These are phyloP conservation scores for Euphorbia pulcherrima DNA, from an alignment of 345 rosid species.

Conservation along the genomic window DNA sequence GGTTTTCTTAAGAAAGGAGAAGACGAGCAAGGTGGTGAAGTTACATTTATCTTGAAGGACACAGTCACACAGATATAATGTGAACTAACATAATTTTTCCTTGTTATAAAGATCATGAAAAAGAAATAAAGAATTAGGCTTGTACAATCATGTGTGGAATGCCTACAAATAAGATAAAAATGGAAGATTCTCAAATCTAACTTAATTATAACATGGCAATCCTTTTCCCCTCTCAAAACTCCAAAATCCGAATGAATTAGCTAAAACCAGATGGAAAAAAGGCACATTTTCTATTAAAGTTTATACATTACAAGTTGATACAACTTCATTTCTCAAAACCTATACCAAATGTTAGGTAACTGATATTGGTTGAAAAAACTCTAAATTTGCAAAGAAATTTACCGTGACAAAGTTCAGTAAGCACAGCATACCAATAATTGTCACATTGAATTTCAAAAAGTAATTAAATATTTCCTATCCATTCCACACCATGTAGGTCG, in stretches of 20 bases:
- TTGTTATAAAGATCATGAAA: not conserved
- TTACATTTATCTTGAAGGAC: not conserved
- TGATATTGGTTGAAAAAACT: not conserved
- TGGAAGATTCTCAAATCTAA: not conserved
- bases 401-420: not conserved
- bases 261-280: conserved; percentile 2
- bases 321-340: not conserved
- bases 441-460: not conserved
- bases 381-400: not conserved
- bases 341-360: not conserved
- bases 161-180: not conserved
- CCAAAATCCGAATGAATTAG: not conserved
- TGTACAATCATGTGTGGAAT: not conserved
- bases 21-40: not conserved
- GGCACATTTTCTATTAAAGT: not conserved
- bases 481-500: not conserved
- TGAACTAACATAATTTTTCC: not conserved
- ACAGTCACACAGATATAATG: too few relatives aligned
- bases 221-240: not conserved
- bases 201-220: not conserved
- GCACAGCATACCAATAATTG: not conserved
- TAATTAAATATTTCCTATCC: not conserved
- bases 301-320: not conserved
- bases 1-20: not conserved
- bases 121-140: not conserved